These are phyloP conservation scores for Neurospora sp. DNA, from an alignment of 495 filamentous ascomycete species.

Conservation along the genomic window DNA sequence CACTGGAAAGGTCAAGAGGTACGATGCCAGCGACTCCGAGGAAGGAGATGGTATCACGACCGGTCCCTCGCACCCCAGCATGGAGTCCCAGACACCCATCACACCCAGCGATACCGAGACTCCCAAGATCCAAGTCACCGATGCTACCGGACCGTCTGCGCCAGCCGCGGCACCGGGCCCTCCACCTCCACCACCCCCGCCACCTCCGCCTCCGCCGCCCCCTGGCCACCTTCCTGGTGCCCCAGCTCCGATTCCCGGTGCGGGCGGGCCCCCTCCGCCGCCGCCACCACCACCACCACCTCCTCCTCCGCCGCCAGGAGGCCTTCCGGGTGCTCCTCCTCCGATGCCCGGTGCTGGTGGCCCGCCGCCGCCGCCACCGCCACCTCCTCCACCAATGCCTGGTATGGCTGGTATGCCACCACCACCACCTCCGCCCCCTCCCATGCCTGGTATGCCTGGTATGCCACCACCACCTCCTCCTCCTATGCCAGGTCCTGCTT, in stretches of 20 bases:
- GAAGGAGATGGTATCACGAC: constrained; percentile 64
- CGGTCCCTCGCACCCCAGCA: constrained; percentile 64
- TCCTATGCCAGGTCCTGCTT: constrained; percentile 15
- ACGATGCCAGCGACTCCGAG: constrained; percentile 65
- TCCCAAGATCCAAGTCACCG: constrained; percentile 37
- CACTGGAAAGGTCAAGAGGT: constrained; percentile 60
- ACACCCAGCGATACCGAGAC: constrained; percentile 55
- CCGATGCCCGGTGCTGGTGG: constrained; percentile 38
- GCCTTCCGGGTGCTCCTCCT: constrained; percentile 16
- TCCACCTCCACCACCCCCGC: constrained; percentile 42
- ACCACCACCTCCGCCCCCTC: constrained; percentile 43
- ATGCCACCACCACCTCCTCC: background rate
- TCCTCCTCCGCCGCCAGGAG: constrained; percentile 41
- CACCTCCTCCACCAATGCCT: constrained; percentile 42
- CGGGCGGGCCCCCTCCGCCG: constrained; percentile 22
- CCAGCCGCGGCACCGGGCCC: constrained; percentile 2
- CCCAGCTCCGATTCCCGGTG: constrained; percentile 5
- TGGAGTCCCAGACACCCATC: constrained; percentile 59
- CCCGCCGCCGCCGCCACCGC: constrained; percentile 30
- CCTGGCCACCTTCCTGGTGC: constrained; percentile 23
- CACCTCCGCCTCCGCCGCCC: constrained; percentile 37
- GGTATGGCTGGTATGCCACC: constrained; percentile 41
- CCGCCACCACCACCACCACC: constrained; percentile 35
- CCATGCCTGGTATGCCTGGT: constrained; percentile 30
- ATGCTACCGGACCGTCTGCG: constrained; percentile 8